phyloP scores from a whole-genome alignment of 23 red algal genomes.

The Agarophyton chilense region DNA sequence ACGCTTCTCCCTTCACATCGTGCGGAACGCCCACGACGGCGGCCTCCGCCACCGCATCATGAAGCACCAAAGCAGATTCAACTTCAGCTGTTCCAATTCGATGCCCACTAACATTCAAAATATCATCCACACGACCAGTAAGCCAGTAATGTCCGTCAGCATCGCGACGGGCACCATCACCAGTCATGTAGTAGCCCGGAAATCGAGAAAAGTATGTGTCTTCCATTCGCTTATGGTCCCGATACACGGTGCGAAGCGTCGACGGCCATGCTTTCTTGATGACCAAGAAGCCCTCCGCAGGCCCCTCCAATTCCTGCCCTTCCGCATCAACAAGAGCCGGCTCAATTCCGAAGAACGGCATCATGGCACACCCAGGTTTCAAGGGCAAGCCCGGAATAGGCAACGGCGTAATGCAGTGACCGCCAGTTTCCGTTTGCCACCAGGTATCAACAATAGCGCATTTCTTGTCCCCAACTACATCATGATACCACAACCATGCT shows the following conservation, averaged over 20 bases:
- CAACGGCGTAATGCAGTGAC: slow-evolving; percentile 84
- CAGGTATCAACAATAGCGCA: slow-evolving; percentile 96
- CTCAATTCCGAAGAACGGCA: slow-evolving; percentile 95
- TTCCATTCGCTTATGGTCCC: slow-evolving; percentile 95
- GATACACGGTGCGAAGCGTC: slow-evolving; percentile 87
- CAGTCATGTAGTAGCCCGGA: slow-evolving; percentile 93
- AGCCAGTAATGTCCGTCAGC: slow-evolving; percentile 93
- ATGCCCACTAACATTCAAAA: slow-evolving; percentile 98
- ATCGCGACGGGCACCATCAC: slow-evolving; percentile 93
- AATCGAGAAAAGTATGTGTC: slow-evolving; percentile 90
- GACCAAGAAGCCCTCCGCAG: slow-evolving; percentile 80
- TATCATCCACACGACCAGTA: slow-evolving; percentile 95
- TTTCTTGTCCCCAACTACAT: slow-evolving; percentile 81
- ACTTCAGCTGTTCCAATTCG: slow-evolving; percentile 98
- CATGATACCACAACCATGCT: slow-evolving; percentile 96
- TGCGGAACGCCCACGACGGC: slow-evolving; percentile 92
- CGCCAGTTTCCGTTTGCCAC: slow-evolving; percentile 99
- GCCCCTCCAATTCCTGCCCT: slow-evolving; percentile 78
- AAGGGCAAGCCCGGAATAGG: slow-evolving; percentile 75
- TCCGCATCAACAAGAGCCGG: slow-evolving; percentile 82
- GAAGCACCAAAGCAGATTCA: slow-evolving; percentile 89
- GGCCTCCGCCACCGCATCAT: slow-evolving; percentile 84
- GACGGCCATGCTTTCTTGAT: slow-evolving; percentile 92
- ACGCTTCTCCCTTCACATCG: slow-evolving; percentile 94
- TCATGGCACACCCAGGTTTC: slow-evolving; percentile 89